Evolutionary conservation across 192 early-diverging fungal genomes (phyloP), one percentile per base, ranked within the genome.

Genomic region (Martensiomyces pterosporus): DNA sequence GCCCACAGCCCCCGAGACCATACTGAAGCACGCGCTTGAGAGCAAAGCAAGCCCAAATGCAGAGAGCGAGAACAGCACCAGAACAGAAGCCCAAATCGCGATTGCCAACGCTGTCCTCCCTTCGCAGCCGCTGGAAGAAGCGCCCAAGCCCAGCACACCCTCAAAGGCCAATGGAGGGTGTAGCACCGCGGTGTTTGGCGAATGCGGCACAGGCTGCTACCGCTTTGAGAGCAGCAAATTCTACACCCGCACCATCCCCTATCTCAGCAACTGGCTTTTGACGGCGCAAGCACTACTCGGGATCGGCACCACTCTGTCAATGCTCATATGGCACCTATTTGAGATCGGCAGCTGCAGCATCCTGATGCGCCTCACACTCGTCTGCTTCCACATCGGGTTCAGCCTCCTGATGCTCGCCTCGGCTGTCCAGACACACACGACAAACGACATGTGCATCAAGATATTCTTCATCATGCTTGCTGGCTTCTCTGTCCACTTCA

Each of bases 371-470:
- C 12, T 46, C 0, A 19, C 37, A 10, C 16, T 57, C 9, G 12
- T 35, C 16, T 29, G 8, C 24, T 52, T 52, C 19, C 39, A 52
- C 26, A 18, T 46, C 8, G 62, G 62, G 0, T 15, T 65, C 19
- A 29, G 32, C 24, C 2, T 49, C n/a, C 25, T 61, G 24, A 25
- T 69, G 4, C 0, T 53, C 10, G 66, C 45, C 1, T 61, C 58
- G 0, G 66, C 66, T 0, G 40, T 61, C 36, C 66, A 68, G 16
- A 57, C 59, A 7, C 59, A 69, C 13, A 23, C 43, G 14, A 49
- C 34, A 1, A 57, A 69, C 50, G 39, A 41, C 12, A 29, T 24
- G 40, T 69, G 59, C 37, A 39, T 61, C 44, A 69, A 69, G 37
- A 57, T 52, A 23, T 69, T 69, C 14, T 22, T 61, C 12, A 65